Percentiles rank a stretch among this genome's conserved stretches.
Evolutionary conservation across 2,329 filamentous ascomycete genomes (phyloP).

Genomic region (Zymoseptoria ardabiliae): DNA sequence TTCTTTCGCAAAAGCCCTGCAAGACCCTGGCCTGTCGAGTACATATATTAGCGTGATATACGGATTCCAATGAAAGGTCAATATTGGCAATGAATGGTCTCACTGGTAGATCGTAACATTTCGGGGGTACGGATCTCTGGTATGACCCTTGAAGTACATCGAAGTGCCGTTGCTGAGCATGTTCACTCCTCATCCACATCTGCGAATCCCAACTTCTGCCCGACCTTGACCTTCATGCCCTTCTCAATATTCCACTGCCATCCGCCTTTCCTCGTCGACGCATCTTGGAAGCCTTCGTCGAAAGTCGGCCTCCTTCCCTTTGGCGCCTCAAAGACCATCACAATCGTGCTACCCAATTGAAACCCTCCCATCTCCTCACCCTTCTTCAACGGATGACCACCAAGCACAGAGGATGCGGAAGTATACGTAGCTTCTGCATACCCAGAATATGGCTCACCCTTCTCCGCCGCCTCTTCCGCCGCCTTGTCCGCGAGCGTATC

Average conservation of each 20-base stretch:
- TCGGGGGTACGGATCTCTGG: no score
- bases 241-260: conserved; percentile 84
- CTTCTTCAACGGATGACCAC: conserved; percentile 72
- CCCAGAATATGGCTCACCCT: conserved; percentile 79
- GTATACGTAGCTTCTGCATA: conserved; percentile 89
- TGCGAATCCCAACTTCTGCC: conserved; percentile 74
- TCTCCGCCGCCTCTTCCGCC: conserved; percentile 66
- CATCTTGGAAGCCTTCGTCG: conserved; percentile 52
- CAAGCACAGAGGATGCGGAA: conserved; percentile 66
- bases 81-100: no score
- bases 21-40: no score
- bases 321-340: conserved; percentile 93
- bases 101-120: no score
- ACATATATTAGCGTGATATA: no score
- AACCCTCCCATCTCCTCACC: conserved; percentile 99
- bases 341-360: conserved; percentile 88
- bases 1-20: no score
- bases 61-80: no score
- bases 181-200: conserved; percentile 36
- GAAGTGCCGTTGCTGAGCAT: neutral
- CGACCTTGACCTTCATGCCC: conserved; percentile 82
- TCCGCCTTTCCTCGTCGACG: conserved; percentile 52
- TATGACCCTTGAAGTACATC: neutral
- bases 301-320: conserved; percentile 50
- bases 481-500: conserved; percentile 86